Percentiles rank a stretch among this genome's conserved stretches.
phyloP scores from a whole-genome alignment of 2,329 filamentous ascomycete species.

The Westerdykella ornata region DNA sequence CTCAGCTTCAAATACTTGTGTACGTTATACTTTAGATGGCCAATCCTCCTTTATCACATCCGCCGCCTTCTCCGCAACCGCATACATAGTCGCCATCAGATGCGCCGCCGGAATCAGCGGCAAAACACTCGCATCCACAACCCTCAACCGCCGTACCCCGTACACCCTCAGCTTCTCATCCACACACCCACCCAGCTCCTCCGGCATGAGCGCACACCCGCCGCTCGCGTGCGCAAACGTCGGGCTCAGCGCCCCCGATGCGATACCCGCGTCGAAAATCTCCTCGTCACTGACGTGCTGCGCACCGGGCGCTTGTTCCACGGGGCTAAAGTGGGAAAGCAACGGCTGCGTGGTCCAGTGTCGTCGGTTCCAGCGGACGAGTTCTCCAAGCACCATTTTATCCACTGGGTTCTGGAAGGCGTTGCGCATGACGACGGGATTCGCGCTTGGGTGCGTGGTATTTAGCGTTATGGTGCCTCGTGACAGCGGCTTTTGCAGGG shows the following conservation, averaged over 20 bases:
- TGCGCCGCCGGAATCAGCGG: too few relatives aligned
- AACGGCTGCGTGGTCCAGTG: constrained; percentile 28
- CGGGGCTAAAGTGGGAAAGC: constrained; percentile 26
- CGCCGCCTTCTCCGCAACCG: too few relatives aligned
- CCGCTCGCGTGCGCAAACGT: constrained; percentile 25
- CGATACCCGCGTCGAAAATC: constrained; percentile 14
- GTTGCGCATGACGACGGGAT: constrained; percentile 31
- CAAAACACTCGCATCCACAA: too few relatives aligned
- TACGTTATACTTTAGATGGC: too few relatives aligned
- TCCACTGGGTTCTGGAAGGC: constrained; percentile 35
- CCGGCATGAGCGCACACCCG: constrained; percentile 25
- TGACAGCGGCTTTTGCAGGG: constrained; percentile 8
- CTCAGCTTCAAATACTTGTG: too few relatives aligned
- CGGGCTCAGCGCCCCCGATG: constrained; percentile 11
- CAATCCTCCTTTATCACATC: too few relatives aligned
- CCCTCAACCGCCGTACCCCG: constrained; percentile 10
- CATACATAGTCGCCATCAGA: too few relatives aligned
- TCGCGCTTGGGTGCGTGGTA: constrained; percentile 26
- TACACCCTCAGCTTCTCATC: constrained; percentile 8
- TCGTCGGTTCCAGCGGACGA: constrained; percentile 31
- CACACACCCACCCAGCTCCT: constrained; percentile 23
- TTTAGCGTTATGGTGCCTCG: constrained; percentile 37
- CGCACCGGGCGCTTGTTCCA: constrained; percentile 25
- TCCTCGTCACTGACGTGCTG: constrained; percentile 22
- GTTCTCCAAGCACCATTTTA: constrained; percentile 27